A percentile compares a stretch with the other conserved stretches of the same genome.
Conservation (phyloP, 805 yeast genomes). For the Lipomyces spencermartinsiae region DNA sequence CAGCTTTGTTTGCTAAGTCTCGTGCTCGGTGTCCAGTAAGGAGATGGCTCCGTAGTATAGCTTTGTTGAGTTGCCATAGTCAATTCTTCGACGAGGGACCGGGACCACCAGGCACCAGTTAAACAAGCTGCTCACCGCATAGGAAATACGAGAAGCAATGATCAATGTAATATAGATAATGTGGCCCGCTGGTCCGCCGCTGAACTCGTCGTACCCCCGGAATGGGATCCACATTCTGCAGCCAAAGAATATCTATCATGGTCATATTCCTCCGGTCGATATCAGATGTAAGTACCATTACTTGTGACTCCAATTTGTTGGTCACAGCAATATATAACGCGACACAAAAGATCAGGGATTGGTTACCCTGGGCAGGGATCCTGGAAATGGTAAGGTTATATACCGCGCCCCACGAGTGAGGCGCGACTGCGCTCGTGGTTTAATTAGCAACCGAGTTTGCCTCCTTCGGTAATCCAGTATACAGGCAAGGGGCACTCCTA, state of each 20-base stretch:
- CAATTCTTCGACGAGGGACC: neutral
- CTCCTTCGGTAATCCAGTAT: neutral
- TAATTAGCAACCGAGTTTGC: neutral
- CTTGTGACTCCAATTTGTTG: neutral
- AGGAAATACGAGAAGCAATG: too few species aligned
- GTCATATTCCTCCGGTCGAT: neutral
- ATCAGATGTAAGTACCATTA: neutral
- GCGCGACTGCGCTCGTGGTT: neutral
- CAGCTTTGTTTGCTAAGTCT: neutral
- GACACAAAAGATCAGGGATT: too few species aligned
- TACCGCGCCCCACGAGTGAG: neutral
- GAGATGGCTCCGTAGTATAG: neutral
- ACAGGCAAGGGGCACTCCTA: too few species aligned
- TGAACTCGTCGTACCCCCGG: neutral
- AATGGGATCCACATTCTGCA: neutral
- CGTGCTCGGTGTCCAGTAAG: neutral
- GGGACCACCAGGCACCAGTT: too few species aligned
- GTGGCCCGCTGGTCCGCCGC: neutral
- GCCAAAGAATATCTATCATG: neutral
- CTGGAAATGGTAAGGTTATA: neutral
- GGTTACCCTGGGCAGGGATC: neutral
- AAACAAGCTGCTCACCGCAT: neutral
- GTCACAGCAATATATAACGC: neutral
- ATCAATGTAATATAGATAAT: too few species aligned
- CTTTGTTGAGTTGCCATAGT: neutral